These are phyloP conservation scores for Acacia melanoxylon DNA, from an alignment of 306 rosid genomes.

Conservation along the genomic window DNA sequence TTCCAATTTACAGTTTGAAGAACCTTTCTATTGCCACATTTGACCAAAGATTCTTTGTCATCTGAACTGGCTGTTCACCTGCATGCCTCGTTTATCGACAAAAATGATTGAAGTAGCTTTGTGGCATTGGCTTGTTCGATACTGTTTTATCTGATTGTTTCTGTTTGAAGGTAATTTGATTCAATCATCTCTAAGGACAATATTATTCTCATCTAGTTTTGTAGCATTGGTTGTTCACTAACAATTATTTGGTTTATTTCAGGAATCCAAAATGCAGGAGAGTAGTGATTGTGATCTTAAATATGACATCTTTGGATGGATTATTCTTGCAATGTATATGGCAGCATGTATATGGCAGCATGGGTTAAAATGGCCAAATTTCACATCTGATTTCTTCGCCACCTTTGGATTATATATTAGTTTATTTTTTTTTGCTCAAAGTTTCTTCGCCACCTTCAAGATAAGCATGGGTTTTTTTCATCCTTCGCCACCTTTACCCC, in stretches of 20 bases:
- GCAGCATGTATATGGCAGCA: constrained; percentile 60
- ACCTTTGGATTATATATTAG: too few species aligned
- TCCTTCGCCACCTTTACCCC: background rate
- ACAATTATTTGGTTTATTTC: constrained; percentile 19
- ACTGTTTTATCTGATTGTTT: background rate
- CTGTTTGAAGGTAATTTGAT: background rate
- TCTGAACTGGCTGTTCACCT: background rate
- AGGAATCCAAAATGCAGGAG: constrained; percentile 65
- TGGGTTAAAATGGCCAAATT: constrained; percentile 83
- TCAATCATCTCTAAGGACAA: background rate
- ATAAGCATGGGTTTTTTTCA: too few species aligned
- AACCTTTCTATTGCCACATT: background rate
- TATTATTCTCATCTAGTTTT: background rate
- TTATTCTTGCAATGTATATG: constrained; percentile 64
- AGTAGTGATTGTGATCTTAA: constrained; percentile 66
- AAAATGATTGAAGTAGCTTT: background rate
- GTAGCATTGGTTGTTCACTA: background rate
- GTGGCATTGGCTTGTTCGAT: constrained; percentile 23
- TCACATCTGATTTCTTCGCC: constrained; percentile 52
- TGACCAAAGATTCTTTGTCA: constrained; percentile 4
- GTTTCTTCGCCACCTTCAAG: too few species aligned
- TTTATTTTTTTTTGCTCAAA: too few species aligned
- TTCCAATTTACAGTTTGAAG: background rate
- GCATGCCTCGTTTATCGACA: background rate
- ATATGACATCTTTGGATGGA: constrained; percentile 85